These are phyloP conservation scores for Ophiostoma sp. DNA, from an alignment of 2,329 filamentous ascomycete genomes.

Conservation along the genomic window DNA sequence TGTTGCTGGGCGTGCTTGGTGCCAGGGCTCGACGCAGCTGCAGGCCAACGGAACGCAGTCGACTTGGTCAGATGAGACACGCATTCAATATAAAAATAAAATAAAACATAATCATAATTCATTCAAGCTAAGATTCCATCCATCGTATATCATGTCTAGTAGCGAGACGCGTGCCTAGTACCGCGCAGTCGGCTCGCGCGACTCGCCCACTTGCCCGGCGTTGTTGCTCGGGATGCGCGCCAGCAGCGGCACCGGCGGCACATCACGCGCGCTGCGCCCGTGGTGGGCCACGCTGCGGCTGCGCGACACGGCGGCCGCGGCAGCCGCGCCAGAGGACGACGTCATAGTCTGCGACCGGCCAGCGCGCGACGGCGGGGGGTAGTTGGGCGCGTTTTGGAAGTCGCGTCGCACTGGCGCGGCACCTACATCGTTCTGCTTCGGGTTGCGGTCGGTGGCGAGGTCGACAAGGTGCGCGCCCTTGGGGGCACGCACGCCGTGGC, in stretches of 20 bases:
- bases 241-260: constrained; percentile 23
- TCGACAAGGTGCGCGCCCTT: constrained; percentile 44
- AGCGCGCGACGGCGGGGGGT: constrained; percentile 9
- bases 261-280: background rate
- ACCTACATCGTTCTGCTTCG: background rate
- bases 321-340: constrained; percentile 20
- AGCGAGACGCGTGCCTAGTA: too few species aligned
- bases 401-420: background rate
- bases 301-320: constrained; percentile 20
- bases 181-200: background rate
- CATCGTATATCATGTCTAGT: too few species aligned
- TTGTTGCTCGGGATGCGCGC: constrained; percentile 17
- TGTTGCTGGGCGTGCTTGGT: too few species aligned
- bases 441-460: constrained; percentile 36
- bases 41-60: too few species aligned
- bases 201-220: background rate
- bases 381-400: background rate
- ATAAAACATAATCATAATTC: too few species aligned
- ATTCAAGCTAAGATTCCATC: too few species aligned
- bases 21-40: too few species aligned
- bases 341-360: constrained; percentile 25
- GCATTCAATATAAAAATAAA: too few species aligned
- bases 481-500: constrained; percentile 41
- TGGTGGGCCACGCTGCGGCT: constrained; percentile 21
- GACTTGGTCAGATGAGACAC: too few species aligned